A percentile compares a stretch with the other conserved stretches of the same genome.
Evolutionary conservation across 768 basidiomycete species (phyloP).

Genomic region (Collybiopsis luxurians): DNA sequence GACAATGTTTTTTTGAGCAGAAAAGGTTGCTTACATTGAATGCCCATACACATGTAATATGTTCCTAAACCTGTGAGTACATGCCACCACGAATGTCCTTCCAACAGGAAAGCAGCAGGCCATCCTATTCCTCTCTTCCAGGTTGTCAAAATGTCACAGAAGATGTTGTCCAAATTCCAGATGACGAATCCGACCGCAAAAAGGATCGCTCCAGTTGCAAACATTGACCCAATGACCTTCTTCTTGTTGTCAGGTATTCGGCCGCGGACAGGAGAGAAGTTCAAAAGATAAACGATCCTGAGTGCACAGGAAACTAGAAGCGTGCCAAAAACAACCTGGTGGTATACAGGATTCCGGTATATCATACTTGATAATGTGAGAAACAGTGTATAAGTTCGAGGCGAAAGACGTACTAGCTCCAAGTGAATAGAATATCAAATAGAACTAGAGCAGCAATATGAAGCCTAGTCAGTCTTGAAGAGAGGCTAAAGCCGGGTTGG

Average conservation of each 20-base stretch:
- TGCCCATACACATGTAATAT: conserved; percentile 50
- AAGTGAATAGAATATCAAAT: conserved; percentile 63
- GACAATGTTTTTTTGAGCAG: not conserved
- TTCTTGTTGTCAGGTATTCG: conserved; percentile 43
- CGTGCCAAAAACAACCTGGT: conserved; percentile 69
- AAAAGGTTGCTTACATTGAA: conserved; percentile 40
- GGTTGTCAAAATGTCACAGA: conserved; percentile 54
- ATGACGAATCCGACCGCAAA: conserved; percentile 68
- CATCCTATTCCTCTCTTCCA: conserved; percentile 60
- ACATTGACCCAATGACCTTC: conserved; percentile 38
- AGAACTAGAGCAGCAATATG: conserved; percentile 35
- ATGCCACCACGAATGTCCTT: conserved; percentile 81
- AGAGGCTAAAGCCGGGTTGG: conserved; percentile 44
- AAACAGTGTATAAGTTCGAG: not conserved
- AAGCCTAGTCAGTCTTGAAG: conserved; percentile 32
- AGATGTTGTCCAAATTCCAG: conserved; percentile 83
- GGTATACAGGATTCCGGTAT: conserved; percentile 76
- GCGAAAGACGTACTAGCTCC: conserved; percentile 63
- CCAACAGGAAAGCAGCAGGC: conserved; percentile 65
- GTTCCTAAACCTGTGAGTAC: conserved; percentile 55
- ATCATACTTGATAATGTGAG: conserved; percentile 40
- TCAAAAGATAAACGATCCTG: conserved; percentile 53
- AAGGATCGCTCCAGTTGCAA: conserved; percentile 49
- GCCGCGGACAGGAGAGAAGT: conserved; percentile 34
- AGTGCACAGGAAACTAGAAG: conserved; percentile 48